Conservation (phyloP, 2,329 filamentous ascomycete genomes). For the Pyrenophora teres region DNA sequence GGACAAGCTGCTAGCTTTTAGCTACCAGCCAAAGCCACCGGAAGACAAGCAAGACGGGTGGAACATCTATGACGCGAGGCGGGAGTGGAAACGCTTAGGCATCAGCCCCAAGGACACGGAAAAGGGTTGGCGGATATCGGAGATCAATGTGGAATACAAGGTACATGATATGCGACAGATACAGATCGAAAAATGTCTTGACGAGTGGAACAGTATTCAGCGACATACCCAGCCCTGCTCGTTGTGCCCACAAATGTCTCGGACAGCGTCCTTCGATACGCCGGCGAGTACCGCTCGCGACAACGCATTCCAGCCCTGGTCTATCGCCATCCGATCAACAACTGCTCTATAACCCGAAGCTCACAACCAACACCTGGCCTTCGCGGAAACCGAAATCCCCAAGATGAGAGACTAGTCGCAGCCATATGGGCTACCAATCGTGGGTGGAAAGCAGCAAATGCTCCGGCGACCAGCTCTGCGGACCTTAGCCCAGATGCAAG, state of each 20-base stretch:
- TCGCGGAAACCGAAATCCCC: slow-evolving; percentile 84
- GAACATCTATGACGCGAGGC: slow-evolving; percentile 80
- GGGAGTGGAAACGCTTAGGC: slow-evolving; percentile 86
- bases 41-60: slow-evolving; percentile 81
- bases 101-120: slow-evolving; percentile 80
- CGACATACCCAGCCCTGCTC: slow-evolving; percentile 86
- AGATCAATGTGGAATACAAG: slow-evolving; percentile 85
- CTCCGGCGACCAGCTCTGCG: slow-evolving; percentile 29
- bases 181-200: slow-evolving; percentile 10
- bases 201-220: slow-evolving; percentile 66
- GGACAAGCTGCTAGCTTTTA: slow-evolving; percentile 90
- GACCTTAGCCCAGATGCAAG: slow-evolving; percentile 41
- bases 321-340: slow-evolving; percentile 95
- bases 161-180: slow-evolving; percentile 42
- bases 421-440: slow-evolving; percentile 80
- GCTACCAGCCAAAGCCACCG: slow-evolving; percentile 73
- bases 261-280: slow-evolving; percentile 96
- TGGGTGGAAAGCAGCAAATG: slow-evolving; percentile 40
- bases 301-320: slow-evolving; percentile 86
- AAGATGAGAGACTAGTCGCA: slow-evolving; percentile 91
- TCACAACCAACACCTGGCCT: slow-evolving; percentile 91
- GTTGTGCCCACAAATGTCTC: slow-evolving; percentile 88
- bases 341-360: slow-evolving; percentile 93
- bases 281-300: slow-evolving; percentile 84
- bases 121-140: slow-evolving; percentile 85